Conservation (phyloP, 2,329 filamentous ascomycete genomes). For the Cyphellophora attinorum region DNA sequence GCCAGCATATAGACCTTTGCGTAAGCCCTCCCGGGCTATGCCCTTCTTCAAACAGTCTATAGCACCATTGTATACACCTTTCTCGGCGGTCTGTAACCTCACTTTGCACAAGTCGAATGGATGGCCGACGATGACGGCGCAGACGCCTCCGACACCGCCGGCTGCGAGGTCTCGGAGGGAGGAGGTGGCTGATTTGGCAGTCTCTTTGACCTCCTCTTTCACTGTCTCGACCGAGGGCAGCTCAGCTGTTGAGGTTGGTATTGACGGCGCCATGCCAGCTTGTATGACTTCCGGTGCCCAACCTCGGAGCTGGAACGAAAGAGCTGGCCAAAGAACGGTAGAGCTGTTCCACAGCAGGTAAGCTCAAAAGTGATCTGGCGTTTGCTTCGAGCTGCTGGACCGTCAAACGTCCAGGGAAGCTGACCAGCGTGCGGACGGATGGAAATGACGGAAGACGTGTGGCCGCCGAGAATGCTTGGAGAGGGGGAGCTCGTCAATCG, state of each 20-base stretch:
- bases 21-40: slow-evolving; percentile 73
- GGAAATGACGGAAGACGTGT: too few relatives aligned
- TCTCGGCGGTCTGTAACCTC: slow-evolving; percentile 88
- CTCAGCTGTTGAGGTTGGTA: slow-evolving; percentile 18
- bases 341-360: too few relatives aligned
- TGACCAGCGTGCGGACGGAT: too few relatives aligned
- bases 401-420: too few relatives aligned
- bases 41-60: slow-evolving; percentile 88
- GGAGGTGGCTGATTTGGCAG: slow-evolving; percentile 44
- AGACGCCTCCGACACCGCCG: slow-evolving; percentile 87
- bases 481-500: too few relatives aligned
- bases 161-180: slow-evolving; percentile 74
- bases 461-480: too few relatives aligned
- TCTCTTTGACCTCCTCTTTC: slow-evolving; percentile 42
- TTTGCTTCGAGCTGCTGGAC: too few relatives aligned
- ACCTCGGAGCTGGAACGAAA: too few relatives aligned
- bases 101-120: slow-evolving; percentile 98
- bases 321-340: too few relatives aligned
- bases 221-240: slow-evolving; percentile 34
- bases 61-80: slow-evolving; percentile 80
- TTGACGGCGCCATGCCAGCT: slow-evolving; percentile 16
- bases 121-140: slow-evolving; percentile 88
- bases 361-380: too few relatives aligned
- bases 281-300: too few relatives aligned
- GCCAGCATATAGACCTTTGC: slow-evolving; percentile 81